Percentiles rank a stretch among this genome's conserved stretches.
Evolutionary conservation across 1,284 basidiomycete genomes (phyloP).

Genomic region (Rhizopogon hawkerae): DNA sequence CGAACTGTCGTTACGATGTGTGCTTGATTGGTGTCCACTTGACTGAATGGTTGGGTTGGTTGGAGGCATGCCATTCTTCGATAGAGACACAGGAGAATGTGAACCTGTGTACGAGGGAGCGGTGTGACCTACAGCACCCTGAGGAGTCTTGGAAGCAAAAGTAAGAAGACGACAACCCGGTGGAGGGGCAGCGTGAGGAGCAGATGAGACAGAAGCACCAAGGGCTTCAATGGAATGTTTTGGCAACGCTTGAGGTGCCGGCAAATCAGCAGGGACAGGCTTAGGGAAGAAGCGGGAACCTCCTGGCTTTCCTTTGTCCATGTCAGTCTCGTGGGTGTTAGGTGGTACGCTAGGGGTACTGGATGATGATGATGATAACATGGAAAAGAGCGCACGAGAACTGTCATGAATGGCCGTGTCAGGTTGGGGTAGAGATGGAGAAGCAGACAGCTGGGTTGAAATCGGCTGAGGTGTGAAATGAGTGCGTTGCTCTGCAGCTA

Average conservation of each 20-base stretch:
- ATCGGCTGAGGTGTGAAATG: neutral
- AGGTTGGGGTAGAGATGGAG: neutral
- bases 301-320: conserved; percentile 24
- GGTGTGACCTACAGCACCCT: conserved; percentile 16
- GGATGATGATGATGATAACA: neutral
- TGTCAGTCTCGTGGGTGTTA: conserved; percentile 15
- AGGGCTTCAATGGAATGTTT: conserved; percentile 15
- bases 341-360: neutral
- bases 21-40: conserved; percentile 13
- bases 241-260: conserved; percentile 9
- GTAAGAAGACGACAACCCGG: conserved; percentile 65
- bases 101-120: conserved; percentile 14
- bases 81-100: conserved; percentile 17
- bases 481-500: neutral
- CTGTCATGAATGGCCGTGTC: neutral
- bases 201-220: conserved; percentile 9
- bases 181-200: conserved; percentile 50
- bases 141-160: conserved; percentile 44
- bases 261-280: conserved; percentile 20
- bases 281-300: conserved; percentile 32
- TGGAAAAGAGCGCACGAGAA: neutral
- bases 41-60: conserved; percentile 20
- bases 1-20: conserved; percentile 4
- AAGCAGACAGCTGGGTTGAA: neutral
- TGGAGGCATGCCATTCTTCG: conserved; percentile 16